phyloP scores from a whole-genome alignment of 441 rosid species.

The Hura crepitans region DNA sequence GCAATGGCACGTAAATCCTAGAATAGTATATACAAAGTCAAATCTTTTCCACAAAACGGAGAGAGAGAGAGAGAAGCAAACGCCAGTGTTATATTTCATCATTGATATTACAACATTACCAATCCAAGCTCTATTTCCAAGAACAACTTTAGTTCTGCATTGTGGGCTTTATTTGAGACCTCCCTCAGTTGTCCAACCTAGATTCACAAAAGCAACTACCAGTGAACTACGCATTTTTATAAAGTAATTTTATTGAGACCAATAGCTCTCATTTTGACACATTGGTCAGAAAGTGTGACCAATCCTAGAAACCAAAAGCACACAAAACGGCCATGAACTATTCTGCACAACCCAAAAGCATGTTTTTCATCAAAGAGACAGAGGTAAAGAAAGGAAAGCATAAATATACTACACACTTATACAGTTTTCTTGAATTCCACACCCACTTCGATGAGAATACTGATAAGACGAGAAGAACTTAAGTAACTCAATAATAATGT shows the following conservation, averaged over 20 bases:
- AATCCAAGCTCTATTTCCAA: conserved; percentile 78
- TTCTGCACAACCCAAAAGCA: not conserved
- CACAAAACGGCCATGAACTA: not conserved
- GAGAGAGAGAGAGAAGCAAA: not conserved
- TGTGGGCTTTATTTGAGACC: conserved; percentile 65
- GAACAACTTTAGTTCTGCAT: conserved; percentile 83
- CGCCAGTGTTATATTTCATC: conserved; percentile 12
- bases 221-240: conserved; percentile 2
- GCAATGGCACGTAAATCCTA: conserved; percentile 74
- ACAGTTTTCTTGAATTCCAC: not conserved
- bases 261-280: not conserved
- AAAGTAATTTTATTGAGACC: not conserved
- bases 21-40: conserved; percentile 14
- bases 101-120: conserved; percentile 39
- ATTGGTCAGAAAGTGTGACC: not conserved
- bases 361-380: not conserved
- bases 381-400: not conserved
- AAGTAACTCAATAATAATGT: not conserved
- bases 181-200: conserved; percentile 96
- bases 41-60: not conserved
- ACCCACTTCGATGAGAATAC: not conserved
- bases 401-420: not conserved
- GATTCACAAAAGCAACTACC: conserved; percentile 17
- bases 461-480: too few species aligned
- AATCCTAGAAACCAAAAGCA: not conserved